These are phyloP conservation scores for Tephrocybe sp. DNA, from an alignment of 768 basidiomycete species.

Conservation along the genomic window DNA sequence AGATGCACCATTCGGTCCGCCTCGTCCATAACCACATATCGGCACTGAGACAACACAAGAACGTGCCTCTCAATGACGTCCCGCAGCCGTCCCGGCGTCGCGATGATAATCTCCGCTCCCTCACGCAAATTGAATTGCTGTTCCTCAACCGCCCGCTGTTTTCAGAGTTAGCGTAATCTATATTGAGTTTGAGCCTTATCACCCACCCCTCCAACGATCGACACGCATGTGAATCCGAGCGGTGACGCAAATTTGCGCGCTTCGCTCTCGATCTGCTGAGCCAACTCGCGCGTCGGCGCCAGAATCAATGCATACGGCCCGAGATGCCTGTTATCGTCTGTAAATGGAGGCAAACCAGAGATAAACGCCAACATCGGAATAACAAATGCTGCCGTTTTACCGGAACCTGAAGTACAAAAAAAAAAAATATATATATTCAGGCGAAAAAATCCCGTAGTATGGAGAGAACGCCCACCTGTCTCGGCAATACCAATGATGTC, in stretches of 20 bases:
- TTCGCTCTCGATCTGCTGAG: constrained; percentile 95
- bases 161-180: constrained; percentile 10
- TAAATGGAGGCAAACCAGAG: constrained; percentile 75
- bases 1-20: constrained; percentile 99
- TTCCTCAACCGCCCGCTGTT: constrained; percentile 87
- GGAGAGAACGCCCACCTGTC: constrained; percentile 59
- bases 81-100: constrained; percentile 96
- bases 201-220: constrained; percentile 95
- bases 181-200: constrained; percentile 1
- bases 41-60: constrained; percentile 93
- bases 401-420: constrained; percentile 67
- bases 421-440: constrained; percentile 2
- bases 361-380: constrained; percentile 98
- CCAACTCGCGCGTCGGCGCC: constrained; percentile 97
- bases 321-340: constrained; percentile 90
- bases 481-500: constrained; percentile 99
- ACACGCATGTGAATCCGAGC: constrained; percentile 91
- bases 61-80: constrained; percentile 97
- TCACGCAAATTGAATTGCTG: constrained; percentile 98
- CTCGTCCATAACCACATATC: constrained; percentile 99
- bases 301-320: constrained; percentile 93
- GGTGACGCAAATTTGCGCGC: constrained; percentile 89
- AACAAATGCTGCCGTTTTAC: constrained; percentile 98
- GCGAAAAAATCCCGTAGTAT: not conserved
- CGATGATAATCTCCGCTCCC: constrained; percentile 98